These are phyloP conservation scores for Onygena corvina DNA, from an alignment of 2,329 filamentous ascomycete species.

Conservation along the genomic window DNA sequence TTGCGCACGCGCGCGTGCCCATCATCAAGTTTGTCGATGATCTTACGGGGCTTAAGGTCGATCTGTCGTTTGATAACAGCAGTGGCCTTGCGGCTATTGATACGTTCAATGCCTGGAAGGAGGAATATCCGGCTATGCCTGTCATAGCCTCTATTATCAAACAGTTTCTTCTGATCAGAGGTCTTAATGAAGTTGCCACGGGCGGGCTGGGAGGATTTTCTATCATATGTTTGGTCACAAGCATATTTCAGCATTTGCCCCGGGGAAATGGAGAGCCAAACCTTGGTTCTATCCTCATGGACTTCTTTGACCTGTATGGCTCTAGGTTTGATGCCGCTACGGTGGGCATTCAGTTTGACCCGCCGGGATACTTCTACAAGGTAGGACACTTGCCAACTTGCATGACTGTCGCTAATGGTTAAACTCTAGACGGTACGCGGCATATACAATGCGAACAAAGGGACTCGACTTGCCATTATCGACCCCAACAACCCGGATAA, in stretches of 20 bases:
- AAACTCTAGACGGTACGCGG: slow-evolving; percentile 17
- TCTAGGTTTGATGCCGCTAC: slow-evolving; percentile 60
- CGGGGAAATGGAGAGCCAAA: slow-evolving; percentile 55
- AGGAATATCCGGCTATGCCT: slow-evolving; percentile 70
- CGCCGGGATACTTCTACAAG: slow-evolving; percentile 66
- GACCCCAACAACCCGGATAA: slow-evolving; percentile 79
- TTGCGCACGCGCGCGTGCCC: slow-evolving; percentile 69
- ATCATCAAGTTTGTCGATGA: slow-evolving; percentile 82
- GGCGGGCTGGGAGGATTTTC: slow-evolving; percentile 91
- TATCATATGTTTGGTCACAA: slow-evolving; percentile 84
- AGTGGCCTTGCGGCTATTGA: slow-evolving; percentile 67
- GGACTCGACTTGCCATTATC: slow-evolving; percentile 67
- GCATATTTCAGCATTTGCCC: slow-evolving; percentile 71
- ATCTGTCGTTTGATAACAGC: slow-evolving; percentile 88
- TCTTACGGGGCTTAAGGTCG: slow-evolving; percentile 67
- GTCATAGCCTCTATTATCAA: slow-evolving; percentile 79
- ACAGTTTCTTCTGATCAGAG: slow-evolving; percentile 80
- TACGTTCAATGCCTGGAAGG: slow-evolving; percentile 71
- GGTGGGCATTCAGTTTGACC: slow-evolving; percentile 63
- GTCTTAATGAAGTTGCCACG: slow-evolving; percentile 78
- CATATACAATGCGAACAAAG: slow-evolving; percentile 44
- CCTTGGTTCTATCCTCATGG: slow-evolving; percentile 67
- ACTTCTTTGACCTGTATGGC: slow-evolving; percentile 84
- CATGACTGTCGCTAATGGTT: slow-evolving; percentile 18
- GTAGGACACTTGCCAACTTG: slow-evolving; percentile 31